Conservation (phyloP, 805 yeast genomes). For the Wickerhamiella azyma region DNA sequence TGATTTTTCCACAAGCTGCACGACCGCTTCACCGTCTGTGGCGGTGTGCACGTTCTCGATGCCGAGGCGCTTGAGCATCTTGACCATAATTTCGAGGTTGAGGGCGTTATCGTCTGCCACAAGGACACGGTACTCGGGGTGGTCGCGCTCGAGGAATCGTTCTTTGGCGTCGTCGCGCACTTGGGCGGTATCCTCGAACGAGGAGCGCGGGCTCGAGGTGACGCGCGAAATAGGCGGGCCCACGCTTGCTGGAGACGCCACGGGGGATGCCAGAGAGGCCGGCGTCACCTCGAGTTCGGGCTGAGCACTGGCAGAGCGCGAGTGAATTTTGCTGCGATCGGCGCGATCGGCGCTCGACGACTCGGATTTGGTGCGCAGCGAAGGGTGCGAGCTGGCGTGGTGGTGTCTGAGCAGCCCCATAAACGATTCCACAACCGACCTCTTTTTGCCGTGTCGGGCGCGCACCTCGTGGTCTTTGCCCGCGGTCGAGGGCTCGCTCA, state of each 20-base stretch:
- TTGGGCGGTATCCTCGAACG: not conserved
- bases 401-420: not conserved
- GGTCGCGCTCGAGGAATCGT: not conserved
- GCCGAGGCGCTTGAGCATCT: slow-evolving; percentile 77
- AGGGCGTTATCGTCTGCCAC: slow-evolving; percentile 86
- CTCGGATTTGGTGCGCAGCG: not conserved
- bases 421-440: not conserved
- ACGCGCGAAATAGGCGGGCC: no score
- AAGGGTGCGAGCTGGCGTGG: not conserved
- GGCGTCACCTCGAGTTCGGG: no score
- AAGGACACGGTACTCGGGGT: slow-evolving; percentile 32
- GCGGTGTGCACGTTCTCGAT: slow-evolving; percentile 58
- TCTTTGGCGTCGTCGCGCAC: not conserved
- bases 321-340: no score
- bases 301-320: no score
- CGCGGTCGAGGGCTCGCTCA: not conserved
- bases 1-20: slow-evolving; percentile 46
- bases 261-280: no score
- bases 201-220: not conserved
- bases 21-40: slow-evolving; percentile 78
- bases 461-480: no score
- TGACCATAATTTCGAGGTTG: slow-evolving; percentile 78
- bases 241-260: no score
- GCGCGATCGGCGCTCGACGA: not conserved
- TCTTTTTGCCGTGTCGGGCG: not conserved